Evolutionary conservation across 2,329 filamentous ascomycete species (phyloP).

Genomic region (Aureobasidium zeae): DNA sequence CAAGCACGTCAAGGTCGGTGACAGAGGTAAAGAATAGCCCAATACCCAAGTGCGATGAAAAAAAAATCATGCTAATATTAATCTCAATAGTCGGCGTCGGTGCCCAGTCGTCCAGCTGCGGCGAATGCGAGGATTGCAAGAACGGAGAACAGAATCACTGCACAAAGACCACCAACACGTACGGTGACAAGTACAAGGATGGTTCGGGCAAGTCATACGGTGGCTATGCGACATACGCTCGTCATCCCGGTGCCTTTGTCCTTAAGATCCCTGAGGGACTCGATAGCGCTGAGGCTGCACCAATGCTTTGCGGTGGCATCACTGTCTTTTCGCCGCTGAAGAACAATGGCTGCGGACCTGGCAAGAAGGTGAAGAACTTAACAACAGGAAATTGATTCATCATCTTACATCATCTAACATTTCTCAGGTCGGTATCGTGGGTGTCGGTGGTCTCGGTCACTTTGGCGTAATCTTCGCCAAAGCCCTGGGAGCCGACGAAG

Average conservation of each 20-base stretch:
- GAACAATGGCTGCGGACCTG: slow-evolving; percentile 56
- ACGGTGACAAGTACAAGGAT: slow-evolving; percentile 25
- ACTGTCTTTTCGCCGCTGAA: slow-evolving; percentile 61
- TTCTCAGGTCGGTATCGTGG: slow-evolving; percentile 54
- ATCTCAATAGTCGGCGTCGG: slow-evolving; percentile 37
- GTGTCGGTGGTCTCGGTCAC: slow-evolving; percentile 61
- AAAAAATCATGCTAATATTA: neutral
- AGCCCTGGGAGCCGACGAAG: slow-evolving; percentile 58
- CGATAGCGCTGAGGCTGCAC: slow-evolving; percentile 45
- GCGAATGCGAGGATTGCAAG: slow-evolving; percentile 43
- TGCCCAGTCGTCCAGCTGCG: slow-evolving; percentile 38
- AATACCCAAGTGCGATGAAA: rapidly evolving
- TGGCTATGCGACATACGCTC: slow-evolving; percentile 46
- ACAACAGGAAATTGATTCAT: neutral
- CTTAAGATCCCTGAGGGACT: slow-evolving; percentile 45
- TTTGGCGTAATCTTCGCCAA: slow-evolving; percentile 60
- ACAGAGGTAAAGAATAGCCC: slow-evolving; percentile 21
- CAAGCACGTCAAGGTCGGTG: slow-evolving; percentile 24
- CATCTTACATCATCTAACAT: neutral
- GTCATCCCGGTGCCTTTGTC: slow-evolving; percentile 49
- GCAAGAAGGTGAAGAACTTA: slow-evolving; percentile 43
- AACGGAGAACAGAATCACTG: slow-evolving; percentile 25
- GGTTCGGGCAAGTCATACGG: slow-evolving; percentile 53
- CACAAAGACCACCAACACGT: slow-evolving; percentile 24
- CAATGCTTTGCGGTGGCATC: slow-evolving; percentile 67